These are phyloP conservation scores for Epichloe sibirici DNA, from an alignment of 2,329 filamentous ascomycete genomes.

Conservation along the genomic window DNA sequence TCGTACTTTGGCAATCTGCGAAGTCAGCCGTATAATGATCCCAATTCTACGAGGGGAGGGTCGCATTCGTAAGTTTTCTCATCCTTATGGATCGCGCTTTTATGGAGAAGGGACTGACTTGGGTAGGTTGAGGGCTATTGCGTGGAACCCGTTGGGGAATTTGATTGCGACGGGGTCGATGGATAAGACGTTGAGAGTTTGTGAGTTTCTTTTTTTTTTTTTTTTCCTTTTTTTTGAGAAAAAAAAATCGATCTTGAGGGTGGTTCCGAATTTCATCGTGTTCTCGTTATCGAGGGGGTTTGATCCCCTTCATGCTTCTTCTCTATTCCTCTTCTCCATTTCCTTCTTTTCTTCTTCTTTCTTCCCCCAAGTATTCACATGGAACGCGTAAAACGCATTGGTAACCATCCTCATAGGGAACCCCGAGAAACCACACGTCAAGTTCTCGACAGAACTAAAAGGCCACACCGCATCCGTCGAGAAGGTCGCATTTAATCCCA, in stretches of 20 bases:
- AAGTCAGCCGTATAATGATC: constrained; percentile 59
- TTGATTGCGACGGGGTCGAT: constrained; percentile 71
- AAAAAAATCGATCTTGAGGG: not conserved
- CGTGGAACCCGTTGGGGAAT: constrained; percentile 79
- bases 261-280: too few species aligned
- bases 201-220: too few species aligned
- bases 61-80: constrained; percentile 40
- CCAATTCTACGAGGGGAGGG: constrained; percentile 38
- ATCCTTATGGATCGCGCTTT: not conserved
- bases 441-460: constrained; percentile 64
- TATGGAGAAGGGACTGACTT: not conserved
- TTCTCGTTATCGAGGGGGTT: too few species aligned
- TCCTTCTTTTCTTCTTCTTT: not conserved
- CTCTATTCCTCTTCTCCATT: not conserved
- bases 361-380: not conserved
- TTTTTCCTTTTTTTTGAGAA: not conserved
- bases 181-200: constrained; percentile 58
- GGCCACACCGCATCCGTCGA: constrained; percentile 55
- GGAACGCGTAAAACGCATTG: not conserved
- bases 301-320: not conserved
- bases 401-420: constrained; percentile 41
- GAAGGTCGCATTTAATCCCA: constrained; percentile 66
- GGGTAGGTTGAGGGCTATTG: constrained; percentile 59
- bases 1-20: constrained; percentile 54
- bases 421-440: constrained; percentile 60